A percentile compares a stretch with the other conserved stretches of the same genome.
Conservation (phyloP, 257 asterid genomes). For the Fraxinus quadrangulata region DNA sequence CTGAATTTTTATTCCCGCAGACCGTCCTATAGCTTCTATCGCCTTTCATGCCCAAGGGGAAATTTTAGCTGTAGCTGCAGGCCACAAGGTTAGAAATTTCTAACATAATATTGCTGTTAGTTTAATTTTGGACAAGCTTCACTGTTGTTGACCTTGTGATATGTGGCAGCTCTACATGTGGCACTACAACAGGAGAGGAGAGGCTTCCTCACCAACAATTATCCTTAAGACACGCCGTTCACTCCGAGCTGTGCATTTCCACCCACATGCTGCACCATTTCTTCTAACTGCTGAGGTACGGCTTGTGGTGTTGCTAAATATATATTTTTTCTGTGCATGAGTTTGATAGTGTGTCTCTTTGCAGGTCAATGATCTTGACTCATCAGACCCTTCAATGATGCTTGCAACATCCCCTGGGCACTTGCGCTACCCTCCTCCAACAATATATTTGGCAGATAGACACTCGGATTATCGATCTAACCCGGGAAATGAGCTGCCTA, state of each 20-base stretch:
- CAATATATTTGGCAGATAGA: constrained; percentile 80
- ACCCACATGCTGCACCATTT: constrained; percentile 91
- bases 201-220: constrained; percentile 76
- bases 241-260: constrained; percentile 97
- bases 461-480: constrained; percentile 59
- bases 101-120: constrained; percentile 15
- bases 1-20: constrained; percentile 43
- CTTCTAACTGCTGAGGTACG: constrained; percentile 97
- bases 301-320: constrained; percentile 29
- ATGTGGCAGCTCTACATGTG: constrained; percentile 81
- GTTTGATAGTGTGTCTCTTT: constrained; percentile 27
- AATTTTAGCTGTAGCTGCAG: constrained; percentile 93
- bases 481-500: constrained; percentile 66
- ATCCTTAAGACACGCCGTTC: constrained; percentile 92
- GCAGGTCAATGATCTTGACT: constrained; percentile 85
- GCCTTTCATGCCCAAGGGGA: constrained; percentile 98
- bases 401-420: constrained; percentile 85
- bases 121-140: constrained; percentile 17
- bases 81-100: constrained; percentile 80
- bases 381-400: constrained; percentile 88
- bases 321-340: constrained; percentile 1
- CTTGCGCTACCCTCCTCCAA: constrained; percentile 87
- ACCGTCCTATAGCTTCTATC: constrained; percentile 94
- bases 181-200: constrained; percentile 85
- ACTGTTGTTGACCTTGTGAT: constrained; percentile 35